Evolutionary conservation across 495 filamentous ascomycete species (phyloP), one percentile per base, ranked within the genome.

Genomic region (Cercophora samala): DNA sequence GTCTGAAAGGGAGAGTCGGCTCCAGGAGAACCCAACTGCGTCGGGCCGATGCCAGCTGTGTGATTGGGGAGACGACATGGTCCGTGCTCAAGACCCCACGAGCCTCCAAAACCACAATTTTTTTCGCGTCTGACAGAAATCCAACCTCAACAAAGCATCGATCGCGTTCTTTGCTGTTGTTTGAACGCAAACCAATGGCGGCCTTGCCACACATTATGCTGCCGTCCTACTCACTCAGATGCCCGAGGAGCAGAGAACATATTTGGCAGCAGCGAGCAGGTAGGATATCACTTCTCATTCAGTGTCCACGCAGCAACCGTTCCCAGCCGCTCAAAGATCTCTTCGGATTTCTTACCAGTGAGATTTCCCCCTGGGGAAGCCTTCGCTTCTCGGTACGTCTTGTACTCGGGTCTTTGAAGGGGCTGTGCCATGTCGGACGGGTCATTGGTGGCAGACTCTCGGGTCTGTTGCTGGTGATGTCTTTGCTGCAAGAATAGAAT

Each of bases 321-420:
- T 19, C 24, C 25, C 24, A 62, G 60, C 26, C 60, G 60, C 60
- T 62, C 60, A 29, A n/a, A 60, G 24, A 60, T 25, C 17, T 60
- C 26, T 64, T 32, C 26, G 23, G 32, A 46, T 54, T 56, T 26
- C 58, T 23, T 42, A 42, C 53, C 63, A 25, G 19, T 42, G 63
- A 58, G 63, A 58, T 64, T 15, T 52, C 64, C 76, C 76, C 81
- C 76, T 62, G 73, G 70, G 67, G 80, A 78, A 78, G 75, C 81
- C 80, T 80, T 78, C 69, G 68, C 70, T 65, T 76, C 72, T 73
- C 72, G 74, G 73, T 76, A 75, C 81, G 82, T 84, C 77, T 82
- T 84, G 82, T 77, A 75, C 75, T 68, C 63, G 68, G 78, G 74
- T 73, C 71, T 68, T 73, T 70, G 76, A 81, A 80, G 77, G 78